Evolutionary conservation across 2,329 filamentous ascomycete genomes (phyloP).

Genomic region (Epichloe baconii): DNA sequence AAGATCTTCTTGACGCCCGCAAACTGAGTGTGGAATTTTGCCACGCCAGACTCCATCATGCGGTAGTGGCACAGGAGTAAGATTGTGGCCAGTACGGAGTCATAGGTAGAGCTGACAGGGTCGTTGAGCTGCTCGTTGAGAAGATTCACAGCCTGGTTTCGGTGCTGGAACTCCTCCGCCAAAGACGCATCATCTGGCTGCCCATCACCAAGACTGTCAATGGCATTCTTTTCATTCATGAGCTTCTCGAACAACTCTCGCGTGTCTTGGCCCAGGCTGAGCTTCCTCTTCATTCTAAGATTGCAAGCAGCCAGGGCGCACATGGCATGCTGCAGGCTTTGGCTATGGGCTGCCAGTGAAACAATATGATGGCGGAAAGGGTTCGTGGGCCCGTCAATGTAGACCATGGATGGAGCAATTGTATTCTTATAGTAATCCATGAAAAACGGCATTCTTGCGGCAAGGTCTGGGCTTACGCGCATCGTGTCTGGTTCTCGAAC

Average conservation of each 20-base stretch:
- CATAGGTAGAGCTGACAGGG: conserved; percentile 59
- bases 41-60: conserved; percentile 84
- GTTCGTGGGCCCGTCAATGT: conserved; percentile 75
- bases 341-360: conserved; percentile 61
- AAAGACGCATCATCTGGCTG: conserved; percentile 50
- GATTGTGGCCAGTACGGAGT: conserved; percentile 78
- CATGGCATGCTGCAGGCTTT: conserved; percentile 82
- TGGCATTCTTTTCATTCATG: conserved; percentile 31
- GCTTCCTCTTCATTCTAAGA: conserved; percentile 67
- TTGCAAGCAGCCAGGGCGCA: conserved; percentile 84
- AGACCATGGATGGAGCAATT: conserved; percentile 83
- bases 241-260: conserved; percentile 36
- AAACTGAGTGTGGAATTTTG: conserved; percentile 87
- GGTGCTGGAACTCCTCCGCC: conserved; percentile 74
- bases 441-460: conserved; percentile 72
- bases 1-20: conserved; percentile 87
- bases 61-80: conserved; percentile 84
- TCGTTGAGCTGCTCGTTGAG: conserved; percentile 78
- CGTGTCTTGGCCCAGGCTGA: conserved; percentile 46
- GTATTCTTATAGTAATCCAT: conserved; percentile 90
- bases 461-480: conserved; percentile 48
- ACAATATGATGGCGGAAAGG: conserved; percentile 78
- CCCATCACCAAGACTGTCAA: conserved; percentile 31
- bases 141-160: conserved; percentile 63
- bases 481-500: conserved; percentile 31